Evolutionary conservation across 768 basidiomycete species (phyloP).

Genomic region (Pleurotus eryngii): DNA sequence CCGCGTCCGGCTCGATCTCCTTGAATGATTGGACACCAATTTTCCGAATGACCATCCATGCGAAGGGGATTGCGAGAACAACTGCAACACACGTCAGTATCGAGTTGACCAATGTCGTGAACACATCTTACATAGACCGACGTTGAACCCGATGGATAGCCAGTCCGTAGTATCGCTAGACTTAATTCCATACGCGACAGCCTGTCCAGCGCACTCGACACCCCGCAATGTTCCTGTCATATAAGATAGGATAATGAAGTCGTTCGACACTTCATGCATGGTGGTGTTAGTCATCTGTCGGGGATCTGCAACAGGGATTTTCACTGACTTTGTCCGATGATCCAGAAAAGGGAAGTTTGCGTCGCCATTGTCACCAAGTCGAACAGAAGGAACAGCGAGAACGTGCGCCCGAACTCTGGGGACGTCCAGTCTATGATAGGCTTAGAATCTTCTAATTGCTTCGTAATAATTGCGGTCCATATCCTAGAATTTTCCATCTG

Average conservation of each 20-base stretch:
- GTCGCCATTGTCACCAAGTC: slow-evolving; percentile 31
- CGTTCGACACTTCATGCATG: slow-evolving; percentile 24
- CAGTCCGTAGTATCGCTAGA: slow-evolving; percentile 29
- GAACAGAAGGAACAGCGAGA: slow-evolving; percentile 26
- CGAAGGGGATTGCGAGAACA: slow-evolving; percentile 27
- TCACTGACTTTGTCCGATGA: slow-evolving; percentile 26
- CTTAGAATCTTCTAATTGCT: slow-evolving; percentile 23
- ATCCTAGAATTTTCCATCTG: slow-evolving; percentile 14
- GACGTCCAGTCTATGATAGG: slow-evolving; percentile 33
- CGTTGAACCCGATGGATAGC: slow-evolving; percentile 29
- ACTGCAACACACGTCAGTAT: slow-evolving; percentile 14
- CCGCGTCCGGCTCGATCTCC: no score
- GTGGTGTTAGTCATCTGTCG: neutral
- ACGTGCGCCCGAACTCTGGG: slow-evolving; percentile 24
- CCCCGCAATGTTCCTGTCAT: slow-evolving; percentile 32
- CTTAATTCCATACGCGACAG: slow-evolving; percentile 31
- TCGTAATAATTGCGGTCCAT: slow-evolving; percentile 29
- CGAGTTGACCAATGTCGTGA: neutral
- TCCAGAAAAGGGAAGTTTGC: slow-evolving; percentile 28
- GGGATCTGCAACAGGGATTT: neutral
- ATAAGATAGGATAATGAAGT: slow-evolving; percentile 29
- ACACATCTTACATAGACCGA: slow-evolving; percentile 26
- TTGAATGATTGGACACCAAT: slow-evolving; percentile 16
- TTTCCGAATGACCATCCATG: slow-evolving; percentile 25
- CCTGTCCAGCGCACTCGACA: slow-evolving; percentile 29